Evolutionary conservation across 225 moss, liverwort and hornwort species (phyloP), one percentile per base, ranked within the genome.

Genomic region (Physcomitrellopsis africana): DNA sequence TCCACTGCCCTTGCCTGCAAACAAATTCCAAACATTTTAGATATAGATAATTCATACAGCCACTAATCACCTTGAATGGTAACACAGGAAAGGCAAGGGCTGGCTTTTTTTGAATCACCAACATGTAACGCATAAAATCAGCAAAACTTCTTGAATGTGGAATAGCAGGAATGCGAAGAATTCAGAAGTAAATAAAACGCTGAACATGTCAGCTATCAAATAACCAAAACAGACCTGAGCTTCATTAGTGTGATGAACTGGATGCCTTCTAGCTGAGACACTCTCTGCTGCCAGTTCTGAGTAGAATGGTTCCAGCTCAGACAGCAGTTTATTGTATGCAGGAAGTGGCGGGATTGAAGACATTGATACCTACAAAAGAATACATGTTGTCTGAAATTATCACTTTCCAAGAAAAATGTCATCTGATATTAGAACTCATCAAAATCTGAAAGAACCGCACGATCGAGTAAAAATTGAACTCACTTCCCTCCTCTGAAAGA

Each of bases 261-360:
- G 96, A 85, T 94, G 96, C 46, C 90, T 86, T 77, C 86, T 88
- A 37, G 96, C 94, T 51, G 80, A 80, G 37, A 57, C 69, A 68
- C 73, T 81, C 83, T 87, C 90, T 12, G 84, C 91, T 55, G 92
- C 88, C 78, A 97, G 80, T 76, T 90, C 92, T 15, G 91, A 73
- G 72, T 97, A 76, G 66, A 91, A 89, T 52, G 96, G 94, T 74
- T 93, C 92, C 75, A 97, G 84, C 60, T 89, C 92, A 66, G 90
- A 81, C 43, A 86, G 53, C 32, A 97, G 90, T 85, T 93, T 92
- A 63, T 69, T 82, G 51, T 86, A 85, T 60, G 85, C 94, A 46
- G 96, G 96, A 79, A 97, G 80, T 63, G 79, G 80, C 45, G 96
- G 96, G 73, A 83, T 97, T 19, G 90, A 93, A 27, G 92, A 81